A percentile compares a stretch with the other conserved stretches of the same genome.
phyloP scores from a whole-genome alignment of 345 rosid genomes.

The Populus simonii region DNA sequence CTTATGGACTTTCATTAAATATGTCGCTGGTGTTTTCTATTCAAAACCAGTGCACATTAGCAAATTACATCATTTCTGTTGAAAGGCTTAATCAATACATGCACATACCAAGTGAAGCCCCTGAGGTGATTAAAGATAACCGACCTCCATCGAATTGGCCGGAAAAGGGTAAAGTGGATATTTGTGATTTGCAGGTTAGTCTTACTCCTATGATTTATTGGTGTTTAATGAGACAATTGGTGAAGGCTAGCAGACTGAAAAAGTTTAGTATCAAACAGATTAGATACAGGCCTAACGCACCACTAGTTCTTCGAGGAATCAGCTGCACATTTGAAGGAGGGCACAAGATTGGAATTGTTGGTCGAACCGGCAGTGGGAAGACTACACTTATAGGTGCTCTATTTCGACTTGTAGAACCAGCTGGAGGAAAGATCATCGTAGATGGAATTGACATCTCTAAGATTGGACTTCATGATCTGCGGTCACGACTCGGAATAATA shows the following conservation, averaged over 20 bases:
- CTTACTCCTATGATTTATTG: not conserved
- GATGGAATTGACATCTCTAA: constrained; percentile 76
- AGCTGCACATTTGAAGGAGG: constrained; percentile 89
- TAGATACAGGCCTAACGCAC: constrained; percentile 64
- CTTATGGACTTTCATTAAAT: constrained; percentile 89
- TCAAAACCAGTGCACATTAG: constrained; percentile 82
- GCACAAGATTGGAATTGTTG: constrained; percentile 89
- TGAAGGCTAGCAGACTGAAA: constrained; percentile 2
- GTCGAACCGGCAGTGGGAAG: constrained; percentile 95
- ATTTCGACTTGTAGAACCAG: constrained; percentile 88
- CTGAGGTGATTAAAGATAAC: constrained; percentile 65
- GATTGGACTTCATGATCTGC: constrained; percentile 81
- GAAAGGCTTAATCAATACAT: constrained; percentile 94
- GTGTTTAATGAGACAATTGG: not conserved
- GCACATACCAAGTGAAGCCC: constrained; percentile 86
- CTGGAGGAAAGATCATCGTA: constrained; percentile 71
- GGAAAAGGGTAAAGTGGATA: constrained; percentile 70
- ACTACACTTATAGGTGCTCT: constrained; percentile 85
- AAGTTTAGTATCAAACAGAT: constrained; percentile 43
- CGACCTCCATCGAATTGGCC: constrained; percentile 85
- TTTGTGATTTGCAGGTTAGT: constrained; percentile 70
- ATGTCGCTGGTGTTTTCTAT: constrained; percentile 66
- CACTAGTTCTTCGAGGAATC: constrained; percentile 73
- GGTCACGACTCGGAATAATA: constrained; percentile 86
- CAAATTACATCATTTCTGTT: constrained; percentile 85